These are phyloP conservation scores for Cucumis sativus DNA, from an alignment of 306 rosid species.

Conservation along the genomic window DNA sequence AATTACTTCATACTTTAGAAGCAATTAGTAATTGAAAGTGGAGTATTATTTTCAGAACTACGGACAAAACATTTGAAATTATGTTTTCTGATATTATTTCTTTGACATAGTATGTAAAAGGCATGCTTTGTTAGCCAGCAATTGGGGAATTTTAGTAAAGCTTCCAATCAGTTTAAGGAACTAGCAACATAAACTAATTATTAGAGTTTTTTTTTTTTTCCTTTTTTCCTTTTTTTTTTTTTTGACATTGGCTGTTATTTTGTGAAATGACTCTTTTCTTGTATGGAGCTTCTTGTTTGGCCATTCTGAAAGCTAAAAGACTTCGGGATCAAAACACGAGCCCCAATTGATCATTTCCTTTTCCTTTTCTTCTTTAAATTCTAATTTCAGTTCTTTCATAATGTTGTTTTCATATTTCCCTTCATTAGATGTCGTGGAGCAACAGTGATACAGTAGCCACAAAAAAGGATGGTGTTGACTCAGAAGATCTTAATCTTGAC, in stretches of 20 bases:
- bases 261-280: neutral
- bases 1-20: neutral
- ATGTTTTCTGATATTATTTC: neutral
- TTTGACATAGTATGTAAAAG: neutral
- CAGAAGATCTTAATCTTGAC: constrained; percentile 24
- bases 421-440: constrained; percentile 35
- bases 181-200: neutral
- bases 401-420: neutral
- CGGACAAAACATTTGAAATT: neutral
- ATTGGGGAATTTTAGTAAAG: neutral
- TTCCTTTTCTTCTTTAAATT: neutral
- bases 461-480: constrained; percentile 16
- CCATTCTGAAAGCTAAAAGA: neutral
- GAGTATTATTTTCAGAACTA: neutral
- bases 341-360: neutral
- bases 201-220: neutral
- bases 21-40: neutral
- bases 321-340: neutral
- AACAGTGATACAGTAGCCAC: constrained; percentile 21
- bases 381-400: neutral
- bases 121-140: neutral
- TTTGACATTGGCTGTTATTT: neutral
- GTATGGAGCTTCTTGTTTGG: neutral
- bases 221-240: neutral
- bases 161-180: neutral